These are phyloP conservation scores for Apiotrichum gracile DNA, from an alignment of 1,284 basidiomycete species.

Conservation along the genomic window DNA sequence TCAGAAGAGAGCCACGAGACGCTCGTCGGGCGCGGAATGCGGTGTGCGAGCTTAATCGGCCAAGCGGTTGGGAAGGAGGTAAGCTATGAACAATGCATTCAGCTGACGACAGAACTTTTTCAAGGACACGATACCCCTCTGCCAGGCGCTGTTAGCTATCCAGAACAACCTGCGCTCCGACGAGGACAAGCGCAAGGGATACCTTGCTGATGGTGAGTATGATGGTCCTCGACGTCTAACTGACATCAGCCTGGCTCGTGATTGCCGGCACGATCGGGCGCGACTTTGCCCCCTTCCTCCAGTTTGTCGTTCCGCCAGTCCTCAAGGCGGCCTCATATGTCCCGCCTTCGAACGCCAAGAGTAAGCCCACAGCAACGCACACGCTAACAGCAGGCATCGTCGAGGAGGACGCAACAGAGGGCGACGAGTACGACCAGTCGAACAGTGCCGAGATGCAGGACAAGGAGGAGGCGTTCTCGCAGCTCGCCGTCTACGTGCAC, in stretches of 20 bases:
- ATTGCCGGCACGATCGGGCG: slow-evolving; percentile 51
- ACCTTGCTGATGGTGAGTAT: slow-evolving; percentile 35
- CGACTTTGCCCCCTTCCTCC: slow-evolving; percentile 77
- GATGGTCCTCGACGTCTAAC: background rate
- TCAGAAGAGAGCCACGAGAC: slow-evolving; percentile 60
- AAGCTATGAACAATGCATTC: background rate
- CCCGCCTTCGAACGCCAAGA: background rate
- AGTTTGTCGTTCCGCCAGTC: slow-evolving; percentile 70
- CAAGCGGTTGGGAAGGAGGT: slow-evolving; percentile 62
- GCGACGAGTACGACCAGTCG: slow-evolving; percentile 46
- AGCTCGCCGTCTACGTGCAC: slow-evolving; percentile 69
- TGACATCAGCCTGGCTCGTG: slow-evolving; percentile 6
- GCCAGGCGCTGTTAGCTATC: slow-evolving; percentile 67
- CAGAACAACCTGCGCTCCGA: slow-evolving; percentile 56
- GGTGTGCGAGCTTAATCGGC: slow-evolving; percentile 74
- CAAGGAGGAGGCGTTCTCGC: slow-evolving; percentile 76
- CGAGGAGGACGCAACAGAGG: slow-evolving; percentile 49
- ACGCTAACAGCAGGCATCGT: slow-evolving; percentile 38
- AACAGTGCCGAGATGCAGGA: slow-evolving; percentile 71
- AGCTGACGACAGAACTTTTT: slow-evolving; percentile 8
- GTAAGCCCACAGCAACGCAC: background rate
- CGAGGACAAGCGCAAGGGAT: slow-evolving; percentile 27
- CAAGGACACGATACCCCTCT: slow-evolving; percentile 64
- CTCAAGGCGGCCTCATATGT: slow-evolving; percentile 63
- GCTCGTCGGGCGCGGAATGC: slow-evolving; percentile 72